Evolutionary conservation across 352 stramenopile genomes (phyloP), one percentile per base, ranked within the genome.

Genomic region (Globisporangium uncinulatum): DNA sequence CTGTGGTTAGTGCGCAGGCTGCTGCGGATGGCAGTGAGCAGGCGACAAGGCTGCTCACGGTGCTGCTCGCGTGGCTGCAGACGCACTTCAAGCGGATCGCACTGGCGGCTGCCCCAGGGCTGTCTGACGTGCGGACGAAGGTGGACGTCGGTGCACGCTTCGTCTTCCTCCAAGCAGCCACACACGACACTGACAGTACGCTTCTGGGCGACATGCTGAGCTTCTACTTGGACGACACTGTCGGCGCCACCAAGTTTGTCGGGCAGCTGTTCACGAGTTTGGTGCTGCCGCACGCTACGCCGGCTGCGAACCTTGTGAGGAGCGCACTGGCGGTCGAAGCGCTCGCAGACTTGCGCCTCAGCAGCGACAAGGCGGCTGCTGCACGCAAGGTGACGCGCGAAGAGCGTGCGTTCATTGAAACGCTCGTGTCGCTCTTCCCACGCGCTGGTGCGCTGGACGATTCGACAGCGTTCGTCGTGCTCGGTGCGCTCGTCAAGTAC

Each of bases 401-500:
- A 37, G 68, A 76, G 54, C 66, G 54, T 11, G 34, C 57, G 15
- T 83, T 83, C 42, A 51, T 82, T 13, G 57, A 67, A 10, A 51
- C 54, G 15, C 56, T 79, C 17, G 56, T 74, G 7, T 46, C 67
- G 5, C 32, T 66, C 52, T 44, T 79, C 19, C 43, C 50, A 1
- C 54, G 46, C 11, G 50, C 62, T 13, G 63, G 65, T 31, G 43
- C 3, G 14, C 34, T 74, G 15, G 51, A 67, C 21, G 42, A 52
- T 6, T 19, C 67, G 17, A 49, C 68, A n/a, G 71, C 72, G 21
- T 85, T 86, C 45, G 47, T 69, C 13, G 36, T 83, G 31, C 63
- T 89, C 17, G 73, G 66, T 47, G 66, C 76, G 14, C 62, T 89
- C 21, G 62, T 89, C 10, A 74, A 82, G 29, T 89, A 87, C 42